phyloP scores from a whole-genome alignment of 2,329 filamentous ascomycete genomes.

The Parastagonospora nodorum region DNA sequence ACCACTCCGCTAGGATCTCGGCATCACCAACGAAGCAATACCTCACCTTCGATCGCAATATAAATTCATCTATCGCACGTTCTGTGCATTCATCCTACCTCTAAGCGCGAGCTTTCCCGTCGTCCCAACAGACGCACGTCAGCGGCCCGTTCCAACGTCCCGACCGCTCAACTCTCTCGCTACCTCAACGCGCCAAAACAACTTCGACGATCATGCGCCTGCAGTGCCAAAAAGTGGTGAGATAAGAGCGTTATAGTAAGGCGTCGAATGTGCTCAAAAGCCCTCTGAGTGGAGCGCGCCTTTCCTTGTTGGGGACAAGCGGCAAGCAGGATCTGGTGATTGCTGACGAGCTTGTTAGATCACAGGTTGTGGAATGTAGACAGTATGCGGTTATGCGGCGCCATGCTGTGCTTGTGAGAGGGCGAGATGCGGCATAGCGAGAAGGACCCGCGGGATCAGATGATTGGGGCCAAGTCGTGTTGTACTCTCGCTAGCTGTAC shows the following conservation, averaged over 20 bases:
- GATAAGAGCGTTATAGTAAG: constrained; percentile 2
- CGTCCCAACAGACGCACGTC: constrained; percentile 11
- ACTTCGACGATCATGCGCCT: not conserved
- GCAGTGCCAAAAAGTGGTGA: constrained; percentile 1
- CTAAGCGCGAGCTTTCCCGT: constrained; percentile 1
- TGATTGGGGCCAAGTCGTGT: constrained; percentile 4
- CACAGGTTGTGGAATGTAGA: constrained; percentile 1
- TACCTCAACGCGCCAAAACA: not conserved
- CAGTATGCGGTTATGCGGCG: not conserved
- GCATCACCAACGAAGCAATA: not conserved
- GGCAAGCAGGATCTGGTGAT: constrained; percentile 2
- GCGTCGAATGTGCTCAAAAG: constrained; percentile 27
- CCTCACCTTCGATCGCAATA: constrained; percentile 3
- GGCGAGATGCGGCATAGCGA: not conserved
- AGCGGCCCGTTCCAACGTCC: constrained; percentile 9
- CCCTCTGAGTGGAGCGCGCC: constrained; percentile 14
- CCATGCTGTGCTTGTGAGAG: not conserved
- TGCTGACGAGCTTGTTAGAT: not conserved
- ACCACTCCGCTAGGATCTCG: not conserved
- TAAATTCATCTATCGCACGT: constrained; percentile 19
- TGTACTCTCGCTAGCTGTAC: constrained; percentile 4
- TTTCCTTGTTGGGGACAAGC: constrained; percentile 17
- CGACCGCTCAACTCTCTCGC: not conserved
- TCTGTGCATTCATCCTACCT: constrained; percentile 5
- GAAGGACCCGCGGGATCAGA: not conserved